Evolutionary conservation across 495 filamentous ascomycete genomes (phyloP), one percentile per base, ranked within the genome.

Genomic region (Penicillium dipodomyicola): DNA sequence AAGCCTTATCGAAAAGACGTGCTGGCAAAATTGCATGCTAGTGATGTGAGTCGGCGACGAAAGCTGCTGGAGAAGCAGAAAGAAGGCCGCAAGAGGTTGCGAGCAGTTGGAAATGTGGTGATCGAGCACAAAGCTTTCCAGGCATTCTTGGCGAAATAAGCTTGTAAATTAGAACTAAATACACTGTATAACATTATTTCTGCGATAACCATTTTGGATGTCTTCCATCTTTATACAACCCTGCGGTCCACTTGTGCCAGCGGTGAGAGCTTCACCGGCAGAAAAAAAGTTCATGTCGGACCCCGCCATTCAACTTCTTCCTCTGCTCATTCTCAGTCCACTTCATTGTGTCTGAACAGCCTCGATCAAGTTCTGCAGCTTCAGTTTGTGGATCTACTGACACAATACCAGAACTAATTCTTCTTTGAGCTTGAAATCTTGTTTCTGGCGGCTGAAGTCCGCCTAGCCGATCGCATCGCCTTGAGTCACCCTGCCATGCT

Each of bases 41-140:
- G 86, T 62, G 94, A 98, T 75, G 81, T 96, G 17, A 82, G 82
- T 10, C 78, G 94, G 33, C 81, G 92, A 46, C 80, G 85, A 65
- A 98, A 98, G 74, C 71, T 98, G 59, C 68, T 98, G 41, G 93
- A 97, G 75, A 96, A 92, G 79, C 94, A 98, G 72, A 98, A 98
- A 76, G 93, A 93, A 62, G 94, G 94, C 1, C 82, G 90, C 56
- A 97, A 96, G 82, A 89, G 84, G 74, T 72, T 97, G 55, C 82
- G 70, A 47, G 82, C 83, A 5, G 78, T 86, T 39, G 84, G 84
- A 41, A 86, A 96, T 64, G 91, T 98, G 8, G 80, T 89, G 27
- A 97, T 98, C 72, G 92, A 97, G 46, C 90, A 97, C 56, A 86
- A 89, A 63, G 89, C 91, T 1, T 97, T 98, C 70, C 94, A 98